Evolutionary conservation across 371 early-diverging fungal genomes (phyloP), one percentile per base, ranked within the genome.

Genomic region (Lichtheimia hyalospora): DNA sequence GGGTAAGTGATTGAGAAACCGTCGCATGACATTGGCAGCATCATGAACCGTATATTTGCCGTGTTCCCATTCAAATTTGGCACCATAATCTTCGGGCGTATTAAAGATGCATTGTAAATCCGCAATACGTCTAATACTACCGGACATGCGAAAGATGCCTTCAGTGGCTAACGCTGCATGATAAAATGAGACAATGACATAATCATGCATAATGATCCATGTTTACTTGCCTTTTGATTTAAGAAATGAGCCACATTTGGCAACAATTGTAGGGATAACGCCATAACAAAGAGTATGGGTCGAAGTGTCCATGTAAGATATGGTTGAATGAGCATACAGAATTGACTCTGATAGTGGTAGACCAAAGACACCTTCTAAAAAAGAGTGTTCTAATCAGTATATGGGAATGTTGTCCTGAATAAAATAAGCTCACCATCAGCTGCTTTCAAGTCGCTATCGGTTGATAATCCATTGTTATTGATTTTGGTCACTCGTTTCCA

Each of bases 141-240:
- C 88, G 42, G 81, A 82, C 44, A 88, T 66, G 20, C 88, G 82
- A 70, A 88, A 88, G 40, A 88, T 81, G 12, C 88, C 88, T 70
- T 63, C 81, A 48, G 73, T 64, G 16, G 49, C 52, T 20, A 73
- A 58, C 28, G 68, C 75, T 34, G 34, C 34, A 34, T 34, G 34
- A 34, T 34, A 34, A 34, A 34, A 8, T 34, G 34, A 34, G 8
- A 34, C 34, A 34, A 34, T 34, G 34, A 34, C 34, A 34, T 34
- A 34, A 34, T 34, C 34, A 34, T n/a, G 46, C 46, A 46, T 14
- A 54, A 41, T 27, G 27, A 40, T n/a, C n/a, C n/a, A 40, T 5
- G 27, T 8, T 39, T 7, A 5, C 49, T 20, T 56, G 82, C 83
- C 85, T 76, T 80, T 60, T 56, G 79, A 77, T 61, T 83, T 84